Conservation (phyloP, 1,139 yeast species). For the Meyerozyma smithsonii region DNA sequence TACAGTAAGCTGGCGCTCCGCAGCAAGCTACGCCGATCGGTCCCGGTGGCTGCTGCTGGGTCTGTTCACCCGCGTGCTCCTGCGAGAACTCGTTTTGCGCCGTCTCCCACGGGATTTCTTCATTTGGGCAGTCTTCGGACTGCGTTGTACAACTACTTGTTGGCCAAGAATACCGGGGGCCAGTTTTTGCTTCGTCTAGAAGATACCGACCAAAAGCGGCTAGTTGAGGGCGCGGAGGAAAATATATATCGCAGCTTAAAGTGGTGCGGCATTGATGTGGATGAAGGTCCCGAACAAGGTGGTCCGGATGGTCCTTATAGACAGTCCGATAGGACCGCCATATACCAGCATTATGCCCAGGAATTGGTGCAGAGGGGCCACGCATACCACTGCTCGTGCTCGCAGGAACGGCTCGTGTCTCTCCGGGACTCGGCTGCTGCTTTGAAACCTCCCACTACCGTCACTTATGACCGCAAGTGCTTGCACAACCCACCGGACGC, state of each 20-base stretch:
- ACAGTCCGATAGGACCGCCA: constrained; percentile 71
- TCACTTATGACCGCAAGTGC: constrained; percentile 86
- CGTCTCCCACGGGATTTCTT: constrained; percentile 93
- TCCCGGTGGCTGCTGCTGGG: constrained; percentile 5
- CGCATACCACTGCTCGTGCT: constrained; percentile 85
- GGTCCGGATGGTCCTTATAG: constrained; percentile 74
- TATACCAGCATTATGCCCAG: constrained; percentile 58
- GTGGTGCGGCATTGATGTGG: constrained; percentile 75
- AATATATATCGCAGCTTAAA: constrained; percentile 68
- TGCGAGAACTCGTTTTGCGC: constrained; percentile 91
- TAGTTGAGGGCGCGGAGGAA: constrained; percentile 77
- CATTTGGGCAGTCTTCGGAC: constrained; percentile 93
- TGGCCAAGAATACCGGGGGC: constrained; percentile 79
- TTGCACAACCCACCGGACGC: constrained; percentile 17
- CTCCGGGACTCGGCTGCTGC: constrained; percentile 69
- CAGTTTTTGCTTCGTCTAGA: constrained; percentile 78
- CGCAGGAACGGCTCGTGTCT: constrained; percentile 67
- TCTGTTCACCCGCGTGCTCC: constrained; percentile 49
- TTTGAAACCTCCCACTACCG: constrained; percentile 84
- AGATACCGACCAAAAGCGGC: constrained; percentile 82
- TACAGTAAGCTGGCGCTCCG: constrained; percentile 3
- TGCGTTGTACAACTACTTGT: constrained; percentile 80
- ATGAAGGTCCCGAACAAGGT: constrained; percentile 76
- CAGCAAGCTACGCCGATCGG: not conserved
- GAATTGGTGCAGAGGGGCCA: constrained; percentile 55